Evolutionary conservation across 75 land plant genomes (phyloP), one percentile per base, ranked within the genome.

Genomic region (Azolla pinnata): DNA sequence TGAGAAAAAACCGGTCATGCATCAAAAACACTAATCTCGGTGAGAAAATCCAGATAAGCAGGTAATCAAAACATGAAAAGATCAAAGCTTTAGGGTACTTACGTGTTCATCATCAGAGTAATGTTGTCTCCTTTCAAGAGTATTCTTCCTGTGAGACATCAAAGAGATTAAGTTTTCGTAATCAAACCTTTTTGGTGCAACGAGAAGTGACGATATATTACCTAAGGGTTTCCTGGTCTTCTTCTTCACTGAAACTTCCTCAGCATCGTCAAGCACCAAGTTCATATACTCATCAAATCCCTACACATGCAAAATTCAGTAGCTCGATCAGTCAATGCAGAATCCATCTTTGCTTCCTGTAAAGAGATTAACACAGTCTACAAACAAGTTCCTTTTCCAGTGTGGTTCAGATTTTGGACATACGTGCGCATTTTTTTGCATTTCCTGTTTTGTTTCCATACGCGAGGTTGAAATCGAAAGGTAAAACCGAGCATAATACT

Each of bases 271-370:
- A 32, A 90, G 70, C 0, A 90, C 97, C 69, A 90, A 74, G 62
- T 90, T 90, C 97, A 87, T 90, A 71, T 90, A 90, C 69, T 87
- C 97, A 61, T 90, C 95, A 75, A 90, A 90, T 1, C 97, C 90
- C 84, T 83, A 56, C 42, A 38, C 42, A 14, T 38, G 42, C 42
- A 38, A 38, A 38, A 38, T 14, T 8, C 42, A 38, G 42, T 38
- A 7, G 14, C 42, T 38, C 42, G 7, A 8, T 14, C 42, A 38
- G 42, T n/a, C n/a, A n/a, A n/a, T n/a, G n/a, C n/a, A n/a, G n/a
- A n/a, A n/a, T n/a, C n/a, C n/a, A n/a, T n/a, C n/a, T n/a, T n/a
- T n/a, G n/a, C n/a, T n/a, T n/a, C n/a, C n/a, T n/a, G n/a, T n/a
- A n/a, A n/a, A n/a, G n/a, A n/a, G n/a, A n/a, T n/a, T n/a, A n/a